These are phyloP conservation scores for Harrya chromipes DNA, from an alignment of 768 basidiomycete genomes.

Conservation along the genomic window DNA sequence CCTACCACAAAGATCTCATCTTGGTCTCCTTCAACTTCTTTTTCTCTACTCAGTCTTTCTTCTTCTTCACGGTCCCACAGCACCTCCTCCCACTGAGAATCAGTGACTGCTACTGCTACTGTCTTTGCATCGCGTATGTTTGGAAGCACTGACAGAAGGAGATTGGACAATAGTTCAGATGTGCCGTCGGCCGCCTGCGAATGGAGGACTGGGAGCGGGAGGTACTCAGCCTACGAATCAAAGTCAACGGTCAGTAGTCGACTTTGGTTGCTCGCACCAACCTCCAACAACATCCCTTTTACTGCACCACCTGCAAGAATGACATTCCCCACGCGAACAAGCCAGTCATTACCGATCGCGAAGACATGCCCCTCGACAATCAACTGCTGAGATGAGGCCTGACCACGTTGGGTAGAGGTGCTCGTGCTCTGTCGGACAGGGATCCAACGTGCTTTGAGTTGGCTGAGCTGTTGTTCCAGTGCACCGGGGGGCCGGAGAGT, in stretches of 20 bases:
- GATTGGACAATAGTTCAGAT: slow-evolving; percentile 70
- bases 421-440: slow-evolving; percentile 54
- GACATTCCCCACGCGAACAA: slow-evolving; percentile 78
- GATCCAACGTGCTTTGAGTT: slow-evolving; percentile 74
- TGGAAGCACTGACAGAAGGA: slow-evolving; percentile 72
- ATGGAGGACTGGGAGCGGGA: slow-evolving; percentile 68
- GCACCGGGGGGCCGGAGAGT: slow-evolving; percentile 72
- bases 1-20: slow-evolving; percentile 65
- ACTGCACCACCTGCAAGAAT: slow-evolving; percentile 68
- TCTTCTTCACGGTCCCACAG: slow-evolving; percentile 73
- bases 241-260: slow-evolving; percentile 1
- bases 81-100: slow-evolving; percentile 78
- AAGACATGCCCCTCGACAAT: slow-evolving; percentile 72
- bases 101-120: slow-evolving; percentile 74
- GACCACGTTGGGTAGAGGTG: slow-evolving; percentile 41
- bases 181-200: slow-evolving; percentile 64
- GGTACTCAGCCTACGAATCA: slow-evolving; percentile 68
- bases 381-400: slow-evolving; percentile 59
- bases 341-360: slow-evolving; percentile 76
- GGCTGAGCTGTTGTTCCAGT: slow-evolving; percentile 69
- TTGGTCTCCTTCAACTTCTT: slow-evolving; percentile 18
- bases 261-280: slow-evolving; percentile 25
- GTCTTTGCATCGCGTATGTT: slow-evolving; percentile 70
- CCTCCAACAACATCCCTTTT: slow-evolving; percentile 86
- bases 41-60: slow-evolving; percentile 32